Conservation (phyloP, 129 eudicot species). For the Pittosporum tobira region DNA sequence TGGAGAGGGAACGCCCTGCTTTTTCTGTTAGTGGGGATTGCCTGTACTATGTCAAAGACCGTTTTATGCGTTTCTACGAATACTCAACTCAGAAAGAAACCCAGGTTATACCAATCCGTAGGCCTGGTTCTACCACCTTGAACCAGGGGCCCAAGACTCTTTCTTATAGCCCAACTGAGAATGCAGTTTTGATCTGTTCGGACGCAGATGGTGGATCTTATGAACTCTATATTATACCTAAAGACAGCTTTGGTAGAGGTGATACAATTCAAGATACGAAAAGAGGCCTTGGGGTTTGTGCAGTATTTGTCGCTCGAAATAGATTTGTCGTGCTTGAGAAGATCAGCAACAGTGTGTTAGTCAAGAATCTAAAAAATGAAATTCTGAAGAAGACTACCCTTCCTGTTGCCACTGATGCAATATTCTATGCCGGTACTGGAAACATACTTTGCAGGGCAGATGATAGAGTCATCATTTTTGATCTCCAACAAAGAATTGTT, state of each 20-base stretch:
- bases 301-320: conserved; percentile 20
- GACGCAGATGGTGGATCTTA: conserved; percentile 19
- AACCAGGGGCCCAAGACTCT: conserved; percentile 16
- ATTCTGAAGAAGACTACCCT: conserved; percentile 16
- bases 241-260: conserved; percentile 15
- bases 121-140: conserved; percentile 17
- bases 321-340: conserved; percentile 18
- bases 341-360: conserved; percentile 15
- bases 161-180: conserved; percentile 14
- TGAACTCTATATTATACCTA: conserved; percentile 18
- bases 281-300: conserved; percentile 18
- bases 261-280: conserved; percentile 18
- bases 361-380: conserved; percentile 18
- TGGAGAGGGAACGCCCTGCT: conserved; percentile 18
- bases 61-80: conserved; percentile 15
- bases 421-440: conserved; percentile 18
- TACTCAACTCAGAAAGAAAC: conserved; percentile 18
- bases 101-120: conserved; percentile 16
- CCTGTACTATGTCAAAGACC: conserved; percentile 19
- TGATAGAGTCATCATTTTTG: conserved; percentile 14
- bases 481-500: conserved; percentile 16
- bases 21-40: conserved; percentile 17
- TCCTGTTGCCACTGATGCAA: conserved; percentile 16
- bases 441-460: conserved; percentile 19
- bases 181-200: conserved; percentile 17